Evolutionary conservation across 1,284 basidiomycete species (phyloP).

Genomic region (Volvariella volvacea): DNA sequence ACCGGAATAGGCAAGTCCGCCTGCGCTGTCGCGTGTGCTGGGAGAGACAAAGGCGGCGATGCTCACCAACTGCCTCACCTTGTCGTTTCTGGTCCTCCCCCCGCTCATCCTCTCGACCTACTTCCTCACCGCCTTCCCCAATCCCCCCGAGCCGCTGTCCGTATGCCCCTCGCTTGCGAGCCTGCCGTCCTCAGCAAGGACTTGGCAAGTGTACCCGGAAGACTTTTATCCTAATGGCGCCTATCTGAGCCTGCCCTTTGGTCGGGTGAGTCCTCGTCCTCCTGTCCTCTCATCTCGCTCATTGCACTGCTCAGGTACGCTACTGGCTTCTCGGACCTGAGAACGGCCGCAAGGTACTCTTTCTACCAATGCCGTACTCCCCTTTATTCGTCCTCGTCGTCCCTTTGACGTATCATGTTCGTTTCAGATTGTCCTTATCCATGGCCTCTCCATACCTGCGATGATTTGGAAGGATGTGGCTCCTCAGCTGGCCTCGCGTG

Average conservation of each 20-base stretch:
- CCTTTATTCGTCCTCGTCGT: background rate
- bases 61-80: conserved; percentile 31
- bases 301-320: conserved; percentile 37
- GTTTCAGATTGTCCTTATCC: conserved; percentile 62
- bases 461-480: conserved; percentile 72
- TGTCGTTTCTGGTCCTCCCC: conserved; percentile 51
- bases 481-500: conserved; percentile 49
- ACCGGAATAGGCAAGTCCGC: no score
- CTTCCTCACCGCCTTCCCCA: conserved; percentile 57
- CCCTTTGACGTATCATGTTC: background rate
- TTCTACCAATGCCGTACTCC: background rate
- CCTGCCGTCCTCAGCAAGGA: conserved; percentile 42
- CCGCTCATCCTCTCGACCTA: conserved; percentile 52
- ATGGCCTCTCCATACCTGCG: conserved; percentile 70
- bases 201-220: conserved; percentile 67
- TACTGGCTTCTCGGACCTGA: conserved; percentile 73
- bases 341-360: conserved; percentile 55
- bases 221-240: conserved; percentile 58
- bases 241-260: conserved; percentile 59
- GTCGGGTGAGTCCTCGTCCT: conserved; percentile 32
- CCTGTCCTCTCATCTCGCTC: background rate
- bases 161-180: conserved; percentile 54
- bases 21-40: no score
- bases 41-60: background rate
- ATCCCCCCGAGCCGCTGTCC: conserved; percentile 39